phyloP scores from a whole-genome alignment of 495 filamentous ascomycete species.

The Rhypophila decipiens region DNA sequence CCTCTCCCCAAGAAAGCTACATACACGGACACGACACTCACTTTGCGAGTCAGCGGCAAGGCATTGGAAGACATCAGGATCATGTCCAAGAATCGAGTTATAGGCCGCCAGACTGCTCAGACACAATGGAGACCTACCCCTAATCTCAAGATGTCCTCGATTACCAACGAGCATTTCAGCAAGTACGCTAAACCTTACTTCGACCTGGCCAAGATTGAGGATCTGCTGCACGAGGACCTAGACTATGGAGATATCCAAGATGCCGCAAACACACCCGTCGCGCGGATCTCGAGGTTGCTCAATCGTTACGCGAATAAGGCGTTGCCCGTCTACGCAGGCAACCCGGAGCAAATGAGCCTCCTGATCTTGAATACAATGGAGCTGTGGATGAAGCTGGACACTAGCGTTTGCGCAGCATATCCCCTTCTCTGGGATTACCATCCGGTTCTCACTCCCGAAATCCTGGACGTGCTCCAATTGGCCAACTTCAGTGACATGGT shows the following conservation, averaged over 20 bases:
- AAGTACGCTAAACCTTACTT: conserved; percentile 8
- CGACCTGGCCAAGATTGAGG: conserved; percentile 2
- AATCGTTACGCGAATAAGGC: conserved; percentile 26
- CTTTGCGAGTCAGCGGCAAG: conserved; percentile 39
- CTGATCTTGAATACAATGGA: conserved; percentile 38
- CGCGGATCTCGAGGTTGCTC: conserved; percentile 26
- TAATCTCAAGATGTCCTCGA: conserved; percentile 3
- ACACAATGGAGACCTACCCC: not conserved
- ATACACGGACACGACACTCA: conserved; percentile 24
- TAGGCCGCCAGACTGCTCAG: no score
- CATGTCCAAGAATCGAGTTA: not conserved
- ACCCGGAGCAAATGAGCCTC: conserved; percentile 39
- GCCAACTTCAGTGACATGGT: conserved; percentile 34
- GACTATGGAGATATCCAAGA: not conserved
- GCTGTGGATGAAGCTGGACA: conserved; percentile 39
- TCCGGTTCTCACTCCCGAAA: conserved; percentile 35
- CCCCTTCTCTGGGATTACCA: conserved; percentile 30
- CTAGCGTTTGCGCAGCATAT: conserved; percentile 21
- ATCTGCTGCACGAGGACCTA: not conserved
- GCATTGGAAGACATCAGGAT: not conserved
- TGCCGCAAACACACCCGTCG: no score
- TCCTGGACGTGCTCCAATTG: conserved; percentile 47
- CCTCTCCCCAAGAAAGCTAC: conserved; percentile 31
- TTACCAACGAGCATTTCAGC: conserved; percentile 6
- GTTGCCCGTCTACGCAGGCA: conserved; percentile 36